Conservation (phyloP, 2,329 filamentous ascomycete species). For the Aureobasidium uvarum region DNA sequence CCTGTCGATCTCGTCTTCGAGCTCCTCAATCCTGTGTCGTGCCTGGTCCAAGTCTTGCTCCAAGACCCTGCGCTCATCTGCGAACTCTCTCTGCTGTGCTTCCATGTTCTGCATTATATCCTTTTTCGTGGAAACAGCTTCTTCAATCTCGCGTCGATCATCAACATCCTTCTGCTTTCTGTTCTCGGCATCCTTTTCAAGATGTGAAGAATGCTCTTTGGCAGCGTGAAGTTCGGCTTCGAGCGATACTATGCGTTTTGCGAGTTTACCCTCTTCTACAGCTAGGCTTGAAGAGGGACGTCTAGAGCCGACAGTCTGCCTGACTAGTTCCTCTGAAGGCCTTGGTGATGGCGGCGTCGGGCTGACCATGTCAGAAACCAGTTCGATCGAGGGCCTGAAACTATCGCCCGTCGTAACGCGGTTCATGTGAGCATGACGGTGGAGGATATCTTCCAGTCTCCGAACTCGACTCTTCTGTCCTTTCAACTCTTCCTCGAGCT, state of each 20-base stretch:
- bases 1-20: slow-evolving; percentile 88
- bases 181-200: slow-evolving; percentile 67
- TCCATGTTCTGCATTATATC: slow-evolving; percentile 95
- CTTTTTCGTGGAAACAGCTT: slow-evolving; percentile 87
- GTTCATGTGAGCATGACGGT: slow-evolving; percentile 67
- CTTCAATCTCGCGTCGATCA: slow-evolving; percentile 69
- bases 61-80: slow-evolving; percentile 76
- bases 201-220: slow-evolving; percentile 62
- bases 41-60: slow-evolving; percentile 76
- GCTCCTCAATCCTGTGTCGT: slow-evolving; percentile 76
- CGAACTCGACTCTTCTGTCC: slow-evolving; percentile 90
- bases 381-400: slow-evolving; percentile 30
- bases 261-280: slow-evolving; percentile 61
- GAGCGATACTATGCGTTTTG: slow-evolving; percentile 62
- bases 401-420: slow-evolving; percentile 45
- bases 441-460: slow-evolving; percentile 85
- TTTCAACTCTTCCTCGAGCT: slow-evolving; percentile 63
- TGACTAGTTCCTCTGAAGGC: slow-evolving; percentile 49
- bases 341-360: slow-evolving; percentile 36
- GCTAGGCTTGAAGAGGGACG: slow-evolving; percentile 60
- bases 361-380: slow-evolving; percentile 24
- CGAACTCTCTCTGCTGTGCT: slow-evolving; percentile 82
- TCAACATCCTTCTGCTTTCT: slow-evolving; percentile 56
- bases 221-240: slow-evolving; percentile 77
- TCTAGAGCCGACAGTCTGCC: slow-evolving; percentile 59